Base-by-base conservation (phyloP, 768 basidiomycete genomes). In the Kwoniella sp. region DNA sequence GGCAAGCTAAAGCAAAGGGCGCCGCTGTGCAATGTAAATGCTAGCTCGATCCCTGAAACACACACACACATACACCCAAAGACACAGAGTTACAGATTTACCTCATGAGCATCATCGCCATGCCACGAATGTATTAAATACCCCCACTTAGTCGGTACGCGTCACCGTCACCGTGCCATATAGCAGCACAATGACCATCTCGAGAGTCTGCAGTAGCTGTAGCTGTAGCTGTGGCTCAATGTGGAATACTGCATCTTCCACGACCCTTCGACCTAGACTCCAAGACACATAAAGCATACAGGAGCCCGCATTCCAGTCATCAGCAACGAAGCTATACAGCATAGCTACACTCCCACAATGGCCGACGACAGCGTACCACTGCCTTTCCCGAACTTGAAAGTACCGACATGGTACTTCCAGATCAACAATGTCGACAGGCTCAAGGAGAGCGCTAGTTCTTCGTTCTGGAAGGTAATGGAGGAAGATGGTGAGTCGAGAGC, bases 321-420 rank as follows among this genome's bases (percentile, higher is more conserved):
- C n/a, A n/a, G n/a, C n/a, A n/a, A n/a, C n/a, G n/a, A n/a, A n/a
- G n/a, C n/a, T n/a, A n/a, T n/a, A n/a, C n/a, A n/a, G n/a, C n/a
- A n/a, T n/a, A n/a, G n/a, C n/a, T n/a, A 45, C 41, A 9, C 9
- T 4, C 9, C 8, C 59, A 70, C 55, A 62, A 93, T 93, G 91
- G 86, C 91, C 58, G 90, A 77, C 69, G 82, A 95, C 80, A 91
- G 94, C 69, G 82, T 86, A 15, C 87, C 93, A 1, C 85, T 91
- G 41, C 92, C 92, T 0, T 89, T 91, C 66, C 94, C 93, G 25
- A 94, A 96, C 78, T 87, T 93, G 61, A 82, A 84, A 12, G 85
- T 95, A 20, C 85, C 93, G 0, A 90, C 95, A 73, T 86, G 89
- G 75, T 83, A 89, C 13, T 96, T 91, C 73, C 85, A 86, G 11